These are phyloP conservation scores for Fomitopsis serialis DNA, from an alignment of 768 basidiomycete genomes.

Conservation along the genomic window DNA sequence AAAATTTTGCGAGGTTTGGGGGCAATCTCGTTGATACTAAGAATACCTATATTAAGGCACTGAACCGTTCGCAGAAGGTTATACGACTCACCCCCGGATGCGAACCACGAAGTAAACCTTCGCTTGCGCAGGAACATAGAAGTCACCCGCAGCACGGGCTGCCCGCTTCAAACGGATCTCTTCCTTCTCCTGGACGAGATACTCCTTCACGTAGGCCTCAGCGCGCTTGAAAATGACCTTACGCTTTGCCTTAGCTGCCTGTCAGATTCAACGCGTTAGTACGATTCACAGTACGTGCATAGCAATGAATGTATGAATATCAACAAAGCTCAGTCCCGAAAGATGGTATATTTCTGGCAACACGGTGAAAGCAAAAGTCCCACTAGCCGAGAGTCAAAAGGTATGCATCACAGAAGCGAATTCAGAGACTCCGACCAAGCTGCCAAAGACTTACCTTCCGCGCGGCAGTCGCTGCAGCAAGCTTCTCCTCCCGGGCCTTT, in stretches of 20 bases:
- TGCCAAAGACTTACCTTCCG: slow-evolving; percentile 71
- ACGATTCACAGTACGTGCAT: not conserved
- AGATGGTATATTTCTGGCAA: slow-evolving; percentile 92
- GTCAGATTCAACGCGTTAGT: not conserved
- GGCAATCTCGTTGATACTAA: slow-evolving; percentile 98
- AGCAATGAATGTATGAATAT: slow-evolving; percentile 11
- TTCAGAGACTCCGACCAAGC: slow-evolving; percentile 2
- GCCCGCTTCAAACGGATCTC: slow-evolving; percentile 93
- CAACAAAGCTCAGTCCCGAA: slow-evolving; percentile 68
- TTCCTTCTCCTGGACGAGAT: slow-evolving; percentile 87
- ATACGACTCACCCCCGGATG: slow-evolving; percentile 79
- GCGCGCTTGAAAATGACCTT: slow-evolving; percentile 99
- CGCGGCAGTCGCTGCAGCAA: slow-evolving; percentile 76
- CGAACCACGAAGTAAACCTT: slow-evolving; percentile 98
- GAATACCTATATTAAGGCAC: slow-evolving; percentile 9
- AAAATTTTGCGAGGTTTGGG: slow-evolving; percentile 99
- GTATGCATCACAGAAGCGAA: slow-evolving; percentile 72
- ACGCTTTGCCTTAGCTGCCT: slow-evolving; percentile 90
- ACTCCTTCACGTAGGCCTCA: slow-evolving; percentile 97
- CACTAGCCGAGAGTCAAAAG: slow-evolving; percentile 77
- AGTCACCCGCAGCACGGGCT: slow-evolving; percentile 89
- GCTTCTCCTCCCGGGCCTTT: slow-evolving; percentile 91
- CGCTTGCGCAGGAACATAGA: slow-evolving; percentile 94
- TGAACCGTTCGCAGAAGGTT: not conserved
- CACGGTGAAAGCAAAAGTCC: slow-evolving; percentile 42